A percentile compares a stretch with the other conserved stretches of the same genome.
Evolutionary conservation across 2,329 filamentous ascomycete genomes (phyloP).

Genomic region (Phialemonium atrogriseum): DNA sequence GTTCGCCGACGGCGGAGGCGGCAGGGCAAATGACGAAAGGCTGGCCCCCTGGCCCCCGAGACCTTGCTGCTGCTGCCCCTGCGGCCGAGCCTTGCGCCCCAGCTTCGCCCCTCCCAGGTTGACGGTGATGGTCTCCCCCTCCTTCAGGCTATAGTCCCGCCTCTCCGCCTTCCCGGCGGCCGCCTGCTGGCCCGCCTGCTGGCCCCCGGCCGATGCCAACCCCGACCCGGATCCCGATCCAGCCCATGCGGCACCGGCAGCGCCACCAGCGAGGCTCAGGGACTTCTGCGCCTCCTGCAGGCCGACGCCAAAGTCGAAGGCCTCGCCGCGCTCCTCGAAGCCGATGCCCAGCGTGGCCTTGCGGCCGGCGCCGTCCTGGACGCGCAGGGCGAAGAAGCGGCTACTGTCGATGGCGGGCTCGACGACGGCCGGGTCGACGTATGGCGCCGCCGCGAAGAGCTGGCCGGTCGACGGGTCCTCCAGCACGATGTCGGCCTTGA

Average conservation of each 20-base stretch:
- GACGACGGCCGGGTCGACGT: conserved; percentile 56
- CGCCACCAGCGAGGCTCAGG: conserved; percentile 48
- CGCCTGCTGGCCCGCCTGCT: conserved; percentile 23
- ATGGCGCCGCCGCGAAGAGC: conserved; percentile 78
- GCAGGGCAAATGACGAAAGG: conserved; percentile 59
- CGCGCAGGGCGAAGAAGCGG: conserved; percentile 77
- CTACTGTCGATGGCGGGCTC: conserved; percentile 72
- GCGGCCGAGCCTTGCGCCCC: conserved; percentile 40
- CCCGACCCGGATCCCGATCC: no score
- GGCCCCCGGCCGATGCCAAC: conserved; percentile 46
- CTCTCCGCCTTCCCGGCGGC: conserved; percentile 37
- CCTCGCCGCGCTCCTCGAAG: conserved; percentile 78
- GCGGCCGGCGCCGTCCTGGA: conserved; percentile 65
- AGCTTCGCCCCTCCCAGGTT: conserved; percentile 67
- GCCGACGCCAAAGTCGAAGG: conserved; percentile 77
- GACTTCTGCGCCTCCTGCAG: conserved; percentile 71
- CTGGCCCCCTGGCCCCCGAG: no score
- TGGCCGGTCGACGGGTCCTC: conserved; percentile 66
- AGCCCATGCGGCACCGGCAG: conserved; percentile 21
- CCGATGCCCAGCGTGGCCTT: conserved; percentile 78
- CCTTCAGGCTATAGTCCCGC: conserved; percentile 77
- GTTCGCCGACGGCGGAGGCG: conserved; percentile 53
- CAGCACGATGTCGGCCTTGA: conserved; percentile 69
- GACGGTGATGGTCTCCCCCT: conserved; percentile 81
- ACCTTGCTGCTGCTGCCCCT: conserved; percentile 24